phyloP scores from a whole-genome alignment of 768 basidiomycete genomes.

The Amanita phalloides region DNA sequence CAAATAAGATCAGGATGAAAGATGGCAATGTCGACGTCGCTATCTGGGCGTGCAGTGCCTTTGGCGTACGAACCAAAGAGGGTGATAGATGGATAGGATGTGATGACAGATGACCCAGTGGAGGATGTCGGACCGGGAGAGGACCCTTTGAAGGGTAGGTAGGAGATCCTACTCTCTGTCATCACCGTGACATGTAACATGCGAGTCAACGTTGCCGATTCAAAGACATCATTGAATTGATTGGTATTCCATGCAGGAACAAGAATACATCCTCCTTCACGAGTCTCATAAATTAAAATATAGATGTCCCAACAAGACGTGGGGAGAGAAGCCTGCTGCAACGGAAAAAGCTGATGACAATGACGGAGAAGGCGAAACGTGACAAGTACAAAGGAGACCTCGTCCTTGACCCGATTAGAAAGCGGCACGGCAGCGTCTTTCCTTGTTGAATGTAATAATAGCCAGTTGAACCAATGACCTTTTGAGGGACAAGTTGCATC shows the following conservation, averaged over 20 bases:
- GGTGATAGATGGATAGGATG: too few relatives aligned
- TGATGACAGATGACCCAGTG: too few relatives aligned
- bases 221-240: not conserved
- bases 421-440: slow-evolving; percentile 80
- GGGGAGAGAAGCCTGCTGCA: slow-evolving; percentile 58
- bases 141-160: too few relatives aligned
- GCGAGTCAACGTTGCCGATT: too few relatives aligned
- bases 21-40: too few relatives aligned
- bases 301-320: slow-evolving; percentile 91
- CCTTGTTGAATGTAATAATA: slow-evolving; percentile 7
- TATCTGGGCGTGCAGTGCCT: too few relatives aligned
- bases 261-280: slow-evolving; percentile 98
- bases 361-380: slow-evolving; percentile 59
- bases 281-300: slow-evolving; percentile 96
- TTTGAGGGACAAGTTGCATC: slow-evolving; percentile 26
- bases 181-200: too few relatives aligned
- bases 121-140: too few relatives aligned
- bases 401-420: slow-evolving; percentile 93
- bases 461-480: slow-evolving; percentile 28
- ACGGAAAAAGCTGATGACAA: slow-evolving; percentile 40
- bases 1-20: too few relatives aligned
- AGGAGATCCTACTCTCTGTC: too few relatives aligned
- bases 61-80: too few relatives aligned
- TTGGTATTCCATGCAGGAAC: slow-evolving; percentile 51
- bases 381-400: slow-evolving; percentile 99